Base-by-base conservation (phyloP, 768 basidiomycete species). In the Auricularia cornea region DNA sequence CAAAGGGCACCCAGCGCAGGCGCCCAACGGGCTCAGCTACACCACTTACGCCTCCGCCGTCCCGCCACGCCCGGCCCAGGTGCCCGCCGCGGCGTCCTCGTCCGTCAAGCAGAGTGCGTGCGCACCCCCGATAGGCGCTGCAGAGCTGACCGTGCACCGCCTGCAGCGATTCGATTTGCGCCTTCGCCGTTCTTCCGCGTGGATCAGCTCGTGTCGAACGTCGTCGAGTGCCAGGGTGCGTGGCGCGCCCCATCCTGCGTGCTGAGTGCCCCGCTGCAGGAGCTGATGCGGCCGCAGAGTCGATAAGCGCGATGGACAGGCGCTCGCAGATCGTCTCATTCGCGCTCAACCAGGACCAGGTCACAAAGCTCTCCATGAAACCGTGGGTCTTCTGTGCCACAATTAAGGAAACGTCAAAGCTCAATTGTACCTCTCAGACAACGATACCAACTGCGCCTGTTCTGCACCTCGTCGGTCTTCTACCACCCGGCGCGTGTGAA, bases 381-480 rank as follows among this genome's bases (percentile, higher is more conserved):
- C 80, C 77, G 91, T 89, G 71, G 54, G 80, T 73, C 29, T 14
- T 11, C 32, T 30, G 44, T 23, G 44, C 54, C 54, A 26, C 54
- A 10, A 20, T 57, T 31, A 5, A 6, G 26, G 6, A 29, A 29
- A 26, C 26, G 59, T 60, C 8, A 29, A 31, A 48, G 30, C 18
- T 40, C n/a, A 56, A 10, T 6, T 23, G 51, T 23, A 8, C 26
- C 28, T 40, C 59, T 16, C 66, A 92, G 89, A 30, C 73, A 84
- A 18, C 86, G 83, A 67, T 88, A 87, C 72, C 92, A 94, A 73
- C 80, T 96, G 44, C 86, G 92, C 38, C 76, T 96, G 8, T 95
- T 90, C 74, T 94, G 93, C 78, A 95, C 94, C 0, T 92, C 90
- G 3, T 93, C 87, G 33, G 78, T 84, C 31, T 92, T 87, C 72